phyloP scores from a whole-genome alignment of 768 basidiomycete species.

The Pleurotus tuber-regium region DNA sequence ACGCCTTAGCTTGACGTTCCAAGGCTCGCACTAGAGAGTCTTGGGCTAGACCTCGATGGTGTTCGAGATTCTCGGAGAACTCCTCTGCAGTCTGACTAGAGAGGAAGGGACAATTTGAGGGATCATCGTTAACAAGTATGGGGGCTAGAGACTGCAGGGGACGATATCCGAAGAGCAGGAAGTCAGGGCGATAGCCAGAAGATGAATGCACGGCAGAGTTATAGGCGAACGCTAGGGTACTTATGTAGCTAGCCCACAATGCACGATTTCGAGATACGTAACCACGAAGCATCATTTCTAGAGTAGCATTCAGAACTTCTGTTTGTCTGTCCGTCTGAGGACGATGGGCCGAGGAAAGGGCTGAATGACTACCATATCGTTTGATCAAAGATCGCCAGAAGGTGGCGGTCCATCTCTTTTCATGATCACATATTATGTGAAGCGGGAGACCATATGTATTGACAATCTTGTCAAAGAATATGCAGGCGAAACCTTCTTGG shows the following conservation, averaged over 20 bases:
- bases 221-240: conserved; percentile 21
- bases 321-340: conserved; percentile 37
- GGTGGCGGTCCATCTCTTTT: conserved; percentile 18
- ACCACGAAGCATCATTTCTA: conserved; percentile 27
- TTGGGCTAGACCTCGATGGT: conserved; percentile 9
- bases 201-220: no score
- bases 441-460: conserved; percentile 19
- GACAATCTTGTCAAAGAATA: no score
- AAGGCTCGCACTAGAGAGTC: no score
- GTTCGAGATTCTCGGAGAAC: conserved; percentile 6
- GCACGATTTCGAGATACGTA: conserved; percentile 21
- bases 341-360: conserved; percentile 30
- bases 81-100: no score
- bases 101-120: conserved; percentile 8
- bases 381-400: conserved; percentile 25
- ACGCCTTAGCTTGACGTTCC: no score
- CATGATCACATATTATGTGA: conserved; percentile 18
- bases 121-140: conserved; percentile 1
- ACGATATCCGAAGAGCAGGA: no score
- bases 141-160: conserved; percentile 14
- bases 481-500: conserved; percentile 20
- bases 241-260: conserved; percentile 24
- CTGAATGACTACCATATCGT: conserved; percentile 15
- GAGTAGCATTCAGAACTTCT: conserved; percentile 24
- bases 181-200: no score